Conservation (phyloP, 2,329 filamentous ascomycete species). For the Parafenestella ontariensis region DNA sequence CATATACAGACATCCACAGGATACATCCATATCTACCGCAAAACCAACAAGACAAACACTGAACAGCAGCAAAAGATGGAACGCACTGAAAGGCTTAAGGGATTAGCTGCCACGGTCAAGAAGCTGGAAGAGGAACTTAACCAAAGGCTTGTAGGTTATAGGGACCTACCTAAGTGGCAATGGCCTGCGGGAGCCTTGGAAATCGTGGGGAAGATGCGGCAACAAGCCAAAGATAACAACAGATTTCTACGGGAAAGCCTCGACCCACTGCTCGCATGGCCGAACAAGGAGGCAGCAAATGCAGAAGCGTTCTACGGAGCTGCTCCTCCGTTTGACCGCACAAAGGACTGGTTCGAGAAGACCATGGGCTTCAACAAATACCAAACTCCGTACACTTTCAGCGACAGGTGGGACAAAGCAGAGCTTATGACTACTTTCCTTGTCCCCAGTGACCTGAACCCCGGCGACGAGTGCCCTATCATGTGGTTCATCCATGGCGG, state of each 20-base stretch:
- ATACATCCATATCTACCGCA: neutral
- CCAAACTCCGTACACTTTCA: neutral
- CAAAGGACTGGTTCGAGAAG: neutral
- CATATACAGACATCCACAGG: neutral
- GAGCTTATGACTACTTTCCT: neutral
- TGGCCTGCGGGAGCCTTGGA: neutral
- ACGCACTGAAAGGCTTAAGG: neutral
- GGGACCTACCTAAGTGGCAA: too few relatives aligned
- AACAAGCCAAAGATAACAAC: neutral
- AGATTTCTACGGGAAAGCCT: neutral
- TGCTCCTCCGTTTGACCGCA: neutral
- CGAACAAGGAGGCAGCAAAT: neutral
- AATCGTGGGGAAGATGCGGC: neutral
- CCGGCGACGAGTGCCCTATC: neutral
- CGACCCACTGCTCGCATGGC: neutral
- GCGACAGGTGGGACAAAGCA: neutral
- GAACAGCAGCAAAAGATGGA: neutral
- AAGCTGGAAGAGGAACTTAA: neutral
- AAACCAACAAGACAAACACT: neutral
- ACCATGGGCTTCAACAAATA: neutral
- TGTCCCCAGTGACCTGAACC: neutral
- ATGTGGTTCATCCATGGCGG: conserved; percentile 3
- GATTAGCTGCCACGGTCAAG: neutral
- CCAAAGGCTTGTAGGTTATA: too few relatives aligned
- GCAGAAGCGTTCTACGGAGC: neutral